phyloP scores from a whole-genome alignment of 2,329 filamentous ascomycete species.

The Aspergillus neoniger region DNA sequence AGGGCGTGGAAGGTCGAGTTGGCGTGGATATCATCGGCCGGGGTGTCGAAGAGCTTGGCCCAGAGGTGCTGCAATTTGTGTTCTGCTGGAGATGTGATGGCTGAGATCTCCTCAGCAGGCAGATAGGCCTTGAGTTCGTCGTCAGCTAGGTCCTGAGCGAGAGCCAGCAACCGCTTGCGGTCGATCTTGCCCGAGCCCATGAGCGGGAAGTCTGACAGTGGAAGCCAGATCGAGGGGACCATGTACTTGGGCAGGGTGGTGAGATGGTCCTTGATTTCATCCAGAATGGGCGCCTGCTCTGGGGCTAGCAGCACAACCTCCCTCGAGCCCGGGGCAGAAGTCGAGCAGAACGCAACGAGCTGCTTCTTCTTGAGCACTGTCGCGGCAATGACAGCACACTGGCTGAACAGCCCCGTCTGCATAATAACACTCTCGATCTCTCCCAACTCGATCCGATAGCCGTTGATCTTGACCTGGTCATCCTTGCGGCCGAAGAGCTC shows the following conservation, averaged over 20 bases:
- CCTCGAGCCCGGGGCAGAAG: background rate
- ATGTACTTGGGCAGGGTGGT: slow-evolving; percentile 7
- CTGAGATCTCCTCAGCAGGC: background rate
- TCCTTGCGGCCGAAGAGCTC: slow-evolving; percentile 57
- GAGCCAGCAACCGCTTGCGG: slow-evolving; percentile 9
- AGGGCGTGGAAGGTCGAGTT: slow-evolving; percentile 12
- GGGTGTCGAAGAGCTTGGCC: slow-evolving; percentile 12
- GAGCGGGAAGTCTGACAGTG: slow-evolving; percentile 5
- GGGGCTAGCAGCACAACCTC: background rate
- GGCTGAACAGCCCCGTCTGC: slow-evolving; percentile 3
- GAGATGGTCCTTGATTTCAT: background rate
- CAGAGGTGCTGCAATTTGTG: slow-evolving; percentile 11
- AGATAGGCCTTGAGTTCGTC: background rate
- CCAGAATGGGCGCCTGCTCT: background rate
- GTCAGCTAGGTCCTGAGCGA: background rate
- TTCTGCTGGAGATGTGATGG: slow-evolving; percentile 10
- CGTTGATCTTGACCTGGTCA: slow-evolving; percentile 62
- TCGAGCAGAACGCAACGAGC: slow-evolving; percentile 14
- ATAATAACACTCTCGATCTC: slow-evolving; percentile 30
- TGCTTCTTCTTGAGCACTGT: slow-evolving; percentile 12
- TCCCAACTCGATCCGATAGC: slow-evolving; percentile 61
- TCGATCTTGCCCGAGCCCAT: slow-evolving; percentile 11
- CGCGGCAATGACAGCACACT: slow-evolving; percentile 4
- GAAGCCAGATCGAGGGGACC: slow-evolving; percentile 9
- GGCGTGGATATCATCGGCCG: slow-evolving; percentile 5